These are phyloP conservation scores for Elaeis oleifera DNA, from an alignment of 202 grass and related monocot species.

Conservation along the genomic window DNA sequence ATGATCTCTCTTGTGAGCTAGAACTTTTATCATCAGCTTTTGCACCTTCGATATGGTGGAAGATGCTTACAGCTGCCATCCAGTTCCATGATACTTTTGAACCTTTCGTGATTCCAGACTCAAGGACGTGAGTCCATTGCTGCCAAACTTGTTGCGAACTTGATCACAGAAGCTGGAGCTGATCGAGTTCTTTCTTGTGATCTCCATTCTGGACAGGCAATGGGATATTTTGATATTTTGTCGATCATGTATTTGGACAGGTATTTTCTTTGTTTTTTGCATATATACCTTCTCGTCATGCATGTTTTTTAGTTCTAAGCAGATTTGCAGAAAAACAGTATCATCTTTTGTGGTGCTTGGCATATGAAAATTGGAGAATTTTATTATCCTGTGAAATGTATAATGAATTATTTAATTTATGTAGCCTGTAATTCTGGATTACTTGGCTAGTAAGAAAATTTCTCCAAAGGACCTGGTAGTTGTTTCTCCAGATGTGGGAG, in stretches of 20 bases:
- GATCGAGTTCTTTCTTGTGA: constrained; percentile 4
- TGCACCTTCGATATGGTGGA: no score
- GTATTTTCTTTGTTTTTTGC: background rate
- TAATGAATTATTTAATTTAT: background rate
- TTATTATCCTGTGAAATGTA: no score
- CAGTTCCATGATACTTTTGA: no score
- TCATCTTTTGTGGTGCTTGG: no score
- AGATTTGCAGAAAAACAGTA: no score
- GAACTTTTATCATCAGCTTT: no score
- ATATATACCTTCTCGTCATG: no score
- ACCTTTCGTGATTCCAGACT: background rate
- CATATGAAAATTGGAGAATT: no score
- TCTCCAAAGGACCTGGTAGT: constrained; percentile 5
- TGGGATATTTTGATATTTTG: constrained; percentile 12
- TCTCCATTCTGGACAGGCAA: constrained; percentile 13
- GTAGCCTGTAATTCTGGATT: constrained; percentile 15
- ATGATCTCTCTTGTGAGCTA: no score
- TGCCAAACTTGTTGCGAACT: constrained; percentile 14
- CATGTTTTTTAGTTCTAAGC: background rate
- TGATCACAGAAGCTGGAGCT: constrained; percentile 11
- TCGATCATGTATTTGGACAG: constrained; percentile 5
- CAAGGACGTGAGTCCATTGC: constrained; percentile 12
- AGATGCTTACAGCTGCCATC: no score
- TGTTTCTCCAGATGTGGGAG: constrained; percentile 16
- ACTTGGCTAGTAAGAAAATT: constrained; percentile 15